Conservation (phyloP, 163 green algal species). For the Smithsoniella earleae region DNA sequence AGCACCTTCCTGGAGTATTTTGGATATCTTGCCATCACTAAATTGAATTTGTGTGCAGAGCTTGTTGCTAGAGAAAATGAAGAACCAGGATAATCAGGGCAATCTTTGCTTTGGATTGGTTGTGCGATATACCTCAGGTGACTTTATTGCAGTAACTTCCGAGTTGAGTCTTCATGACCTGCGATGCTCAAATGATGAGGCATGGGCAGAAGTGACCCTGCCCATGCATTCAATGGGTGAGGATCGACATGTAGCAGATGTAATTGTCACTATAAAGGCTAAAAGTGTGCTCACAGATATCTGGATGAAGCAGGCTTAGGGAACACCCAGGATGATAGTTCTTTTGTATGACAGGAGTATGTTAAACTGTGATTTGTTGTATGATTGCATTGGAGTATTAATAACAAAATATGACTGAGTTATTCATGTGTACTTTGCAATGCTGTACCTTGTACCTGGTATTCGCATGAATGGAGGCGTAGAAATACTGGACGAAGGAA, state of each 20-base stretch:
- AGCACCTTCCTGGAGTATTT: no score
- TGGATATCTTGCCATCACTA: constrained; percentile 17
- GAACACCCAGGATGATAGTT: no score
- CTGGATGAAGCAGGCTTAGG: no score
- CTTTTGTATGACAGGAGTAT: no score
- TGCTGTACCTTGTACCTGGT: no score
- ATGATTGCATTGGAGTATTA: no score
- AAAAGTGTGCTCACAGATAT: not conserved
- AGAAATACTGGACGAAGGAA: no score
- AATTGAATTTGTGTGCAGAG: not conserved
- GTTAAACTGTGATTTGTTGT: no score
- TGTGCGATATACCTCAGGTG: not conserved
- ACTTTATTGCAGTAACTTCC: not conserved
- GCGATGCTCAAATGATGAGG: not conserved
- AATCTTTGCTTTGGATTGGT: constrained; percentile 5
- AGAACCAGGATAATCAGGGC: not conserved
- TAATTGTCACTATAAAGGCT: not conserved
- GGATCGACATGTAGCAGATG: constrained; percentile 16
- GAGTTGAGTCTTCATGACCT: not conserved
- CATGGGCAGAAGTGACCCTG: not conserved
- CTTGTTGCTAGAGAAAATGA: not conserved
- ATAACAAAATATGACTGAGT: no score
- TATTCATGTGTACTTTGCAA: no score
- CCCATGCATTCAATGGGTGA: constrained; percentile 18
- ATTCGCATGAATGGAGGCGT: no score